phyloP scores from a whole-genome alignment of 2,329 filamentous ascomycete species.

The Trichoderma sp. region DNA sequence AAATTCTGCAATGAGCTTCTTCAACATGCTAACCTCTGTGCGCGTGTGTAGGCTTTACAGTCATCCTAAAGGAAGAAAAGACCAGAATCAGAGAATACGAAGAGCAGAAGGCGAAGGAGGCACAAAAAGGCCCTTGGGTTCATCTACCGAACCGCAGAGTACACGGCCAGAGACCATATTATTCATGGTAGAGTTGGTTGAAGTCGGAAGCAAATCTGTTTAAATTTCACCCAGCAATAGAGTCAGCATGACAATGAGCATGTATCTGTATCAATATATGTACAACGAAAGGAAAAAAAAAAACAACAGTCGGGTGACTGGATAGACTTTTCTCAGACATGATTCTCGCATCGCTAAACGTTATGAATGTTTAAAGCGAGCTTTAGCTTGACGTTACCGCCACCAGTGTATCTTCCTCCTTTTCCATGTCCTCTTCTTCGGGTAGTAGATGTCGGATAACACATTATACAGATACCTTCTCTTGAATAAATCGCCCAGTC shows the following conservation, averaged over 20 bases:
- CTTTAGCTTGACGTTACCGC: neutral
- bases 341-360: neutral
- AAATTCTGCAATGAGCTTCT: neutral
- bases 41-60: conserved; percentile 62
- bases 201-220: neutral
- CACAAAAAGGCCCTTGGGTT: conserved; percentile 78
- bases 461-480: conserved; percentile 2
- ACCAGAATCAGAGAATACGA: conserved; percentile 80
- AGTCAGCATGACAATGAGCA: conserved; percentile 20
- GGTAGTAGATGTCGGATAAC: neutral
- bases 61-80: conserved; percentile 91
- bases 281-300: conserved; percentile 42
- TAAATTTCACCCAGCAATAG: conserved; percentile 8
- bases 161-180: conserved; percentile 83
- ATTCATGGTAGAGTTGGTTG: conserved; percentile 71
- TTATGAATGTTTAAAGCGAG: neutral
- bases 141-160: conserved; percentile 86
- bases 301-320: conserved; percentile 22
- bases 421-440: too few species aligned
- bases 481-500: neutral
- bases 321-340: conserved; percentile 9
- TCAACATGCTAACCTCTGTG: conserved; percentile 4
- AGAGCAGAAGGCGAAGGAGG: conserved; percentile 76
- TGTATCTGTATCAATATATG: conserved; percentile 42
- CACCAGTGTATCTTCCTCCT: neutral